phyloP scores from a whole-genome alignment of 345 rosid genomes.

The Syzygium aqueum region DNA sequence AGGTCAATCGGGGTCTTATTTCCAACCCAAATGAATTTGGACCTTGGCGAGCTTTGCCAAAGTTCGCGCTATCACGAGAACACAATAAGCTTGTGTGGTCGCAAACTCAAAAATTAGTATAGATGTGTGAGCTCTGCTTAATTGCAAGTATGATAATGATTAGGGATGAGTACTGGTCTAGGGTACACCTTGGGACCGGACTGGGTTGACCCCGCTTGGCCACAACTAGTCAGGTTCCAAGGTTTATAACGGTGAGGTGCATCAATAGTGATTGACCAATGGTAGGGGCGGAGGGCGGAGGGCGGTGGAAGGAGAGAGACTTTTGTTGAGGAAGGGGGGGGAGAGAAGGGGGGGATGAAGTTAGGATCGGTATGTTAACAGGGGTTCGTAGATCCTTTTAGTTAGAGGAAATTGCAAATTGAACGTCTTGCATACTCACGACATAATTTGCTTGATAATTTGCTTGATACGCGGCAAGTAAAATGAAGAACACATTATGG shows the following conservation, averaged over 20 bases:
- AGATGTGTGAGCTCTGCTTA: background rate
- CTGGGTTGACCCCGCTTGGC: rapidly evolving
- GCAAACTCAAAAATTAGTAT: background rate
- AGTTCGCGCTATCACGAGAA: rapidly evolving
- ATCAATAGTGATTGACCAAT: rapidly evolving
- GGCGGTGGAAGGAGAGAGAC: background rate
- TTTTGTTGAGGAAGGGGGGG: too few relatives aligned
- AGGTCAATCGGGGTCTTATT: rapidly evolving
- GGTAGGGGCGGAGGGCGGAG: rapidly evolving
- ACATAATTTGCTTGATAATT: background rate
- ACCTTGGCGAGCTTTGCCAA: background rate
- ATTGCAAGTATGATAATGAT: background rate
- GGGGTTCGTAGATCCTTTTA: too few relatives aligned
- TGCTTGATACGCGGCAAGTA: too few relatives aligned
- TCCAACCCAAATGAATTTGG: background rate
- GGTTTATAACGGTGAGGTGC: rapidly evolving
- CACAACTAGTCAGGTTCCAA: rapidly evolving
- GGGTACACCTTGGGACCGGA: background rate
- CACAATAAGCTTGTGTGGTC: background rate
- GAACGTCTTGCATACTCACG: too few relatives aligned
- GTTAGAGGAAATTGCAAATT: too few relatives aligned
- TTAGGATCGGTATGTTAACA: too few relatives aligned
- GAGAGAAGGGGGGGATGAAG: background rate
- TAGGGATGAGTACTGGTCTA: background rate
- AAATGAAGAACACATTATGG: too few relatives aligned